These are phyloP conservation scores for Graphilbum sp. DNA, from an alignment of 2,329 filamentous ascomycete genomes.

Conservation along the genomic window DNA sequence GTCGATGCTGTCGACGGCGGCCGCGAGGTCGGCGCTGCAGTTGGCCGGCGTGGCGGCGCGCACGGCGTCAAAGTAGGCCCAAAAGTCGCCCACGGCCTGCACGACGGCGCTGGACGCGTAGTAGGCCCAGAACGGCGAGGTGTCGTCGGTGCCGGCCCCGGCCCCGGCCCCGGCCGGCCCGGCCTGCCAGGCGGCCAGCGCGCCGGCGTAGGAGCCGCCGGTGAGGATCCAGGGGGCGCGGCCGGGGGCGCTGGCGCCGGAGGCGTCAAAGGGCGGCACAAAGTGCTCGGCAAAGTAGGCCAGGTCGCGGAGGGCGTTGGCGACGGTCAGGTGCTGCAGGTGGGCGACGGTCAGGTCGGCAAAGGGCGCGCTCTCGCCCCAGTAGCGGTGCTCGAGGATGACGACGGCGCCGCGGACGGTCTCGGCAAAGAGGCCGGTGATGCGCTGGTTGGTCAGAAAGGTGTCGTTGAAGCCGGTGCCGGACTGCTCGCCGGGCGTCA, in stretches of 20 bases:
- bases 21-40: conserved; percentile 33
- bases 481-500: conserved; percentile 20
- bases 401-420: conserved; percentile 22
- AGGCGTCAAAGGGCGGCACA: conserved; percentile 31
- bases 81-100: conserved; percentile 33
- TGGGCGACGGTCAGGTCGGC: conserved; percentile 18
- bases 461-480: conserved; percentile 7
- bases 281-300: conserved; percentile 26
- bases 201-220: conserved; percentile 39
- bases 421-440: conserved; percentile 23
- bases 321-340: conserved; percentile 22
- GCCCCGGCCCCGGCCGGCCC: neutral
- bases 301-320: conserved; percentile 23
- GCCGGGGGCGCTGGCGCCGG: conserved; percentile 23
- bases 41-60: conserved; percentile 36
- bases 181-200: conserved; percentile 23
- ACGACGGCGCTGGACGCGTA: conserved; percentile 38
- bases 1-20: conserved; percentile 36
- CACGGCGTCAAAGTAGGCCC: conserved; percentile 29
- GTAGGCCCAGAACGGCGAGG: conserved; percentile 32
- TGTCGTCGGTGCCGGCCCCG: neutral
- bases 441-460: conserved; percentile 34
- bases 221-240: conserved; percentile 36
- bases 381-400: conserved; percentile 26
- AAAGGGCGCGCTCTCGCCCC: conserved; percentile 22